Base-by-base conservation (phyloP, 176 grass and related monocot species). In the Tillandsia fasciculata region DNA sequence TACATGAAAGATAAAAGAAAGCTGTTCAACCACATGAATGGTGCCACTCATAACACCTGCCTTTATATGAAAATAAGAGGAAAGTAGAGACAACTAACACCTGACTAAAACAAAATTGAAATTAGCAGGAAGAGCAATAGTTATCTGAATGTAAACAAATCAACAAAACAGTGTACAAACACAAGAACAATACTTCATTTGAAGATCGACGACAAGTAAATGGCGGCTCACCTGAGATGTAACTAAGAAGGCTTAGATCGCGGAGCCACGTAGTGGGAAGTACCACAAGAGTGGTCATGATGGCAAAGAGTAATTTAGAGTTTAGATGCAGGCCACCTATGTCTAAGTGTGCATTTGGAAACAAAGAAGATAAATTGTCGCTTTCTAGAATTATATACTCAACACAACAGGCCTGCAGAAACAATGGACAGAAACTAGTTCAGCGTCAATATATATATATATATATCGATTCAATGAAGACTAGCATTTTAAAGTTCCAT, bases 231-330 rank as follows among this genome's bases (percentile, higher is more conserved):
- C 94, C 94, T 85, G 94, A 97, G 81, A 97, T 78, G 64, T 90
- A 97, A 67, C 94, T 97, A 47, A 97, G 80, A 28, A 83, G 42
- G 54, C 84, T 97, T 20, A 92, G 84, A 76, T 97, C 89, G 8
- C 89, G 94, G 28, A 97, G 84, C 89, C 89, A 97, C 42, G 94
- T 97, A 50, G 94, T 97, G 8, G 94, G 94, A 51, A 97, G 88
- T 58, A 92, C 89, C 8, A 97, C 26, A 20, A 92, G 48, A 14
- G 89, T 90, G 28, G 84, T 90, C 53, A 92, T 51, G 78, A 92
- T 90, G n/a, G 94, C 87, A 11, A 97, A 91, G 67, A 96, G 86
- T 12, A 91, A 42, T 49, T 84, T 77, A 17, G 94, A 81, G 72
- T 87, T 78, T 9, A 91, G 49, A 65, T 87, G 75, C 49, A 88